Base-by-base conservation (phyloP, 192 early-diverging fungal genomes). In the Entomortierella parvispora region DNA sequence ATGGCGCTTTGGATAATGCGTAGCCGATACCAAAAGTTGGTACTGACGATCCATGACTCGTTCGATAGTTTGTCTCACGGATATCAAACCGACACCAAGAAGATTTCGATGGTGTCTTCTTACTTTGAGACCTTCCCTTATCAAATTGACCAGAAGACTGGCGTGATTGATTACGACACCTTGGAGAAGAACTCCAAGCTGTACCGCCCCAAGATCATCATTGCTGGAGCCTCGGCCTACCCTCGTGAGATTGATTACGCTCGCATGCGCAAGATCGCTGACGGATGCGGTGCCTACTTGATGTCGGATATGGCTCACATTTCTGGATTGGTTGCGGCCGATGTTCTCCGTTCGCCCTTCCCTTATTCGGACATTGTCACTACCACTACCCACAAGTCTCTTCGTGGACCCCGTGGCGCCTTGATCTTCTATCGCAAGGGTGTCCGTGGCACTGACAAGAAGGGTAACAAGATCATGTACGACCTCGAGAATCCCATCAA, bases 381-480 rank as follows among this genome's bases (percentile, higher is more conserved):
- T 12, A 99, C 97, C 31, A 99, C 97, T 56, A 99, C 97, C 2
- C 97, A 99, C 89, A 99, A 99, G 80, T 97, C 96, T 17, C 89
- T 99, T 48, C 88, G 97, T 65, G 97, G 97, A n/a, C 97, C 97
- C 32, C 90, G 97, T 66, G 97, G 97, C 54, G 93, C 95, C 53
- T 94, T 99, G 92, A 98, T 99, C 84, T 98, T 99, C 81, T 99
- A 90, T 91, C 90, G 97, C 65, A 95, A 95, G 79, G 97, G 97
- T 69, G 88, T 96, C 45, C 90, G 94, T 20, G 81, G 72, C 43
- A 84, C 90, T 60, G 91, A 94, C 84, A 95, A 97, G 85, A 99
- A 99, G 86, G 95, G 95, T 33, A 87, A 92, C 53, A 86, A 90
- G 80, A 90, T 91, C 48, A 67, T 85, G 67, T 99, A 98, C 87